Evolutionary conservation across 2,329 filamentous ascomycete species (phyloP), one percentile per base, ranked within the genome.

Genomic region (Fusarium hostae): DNA sequence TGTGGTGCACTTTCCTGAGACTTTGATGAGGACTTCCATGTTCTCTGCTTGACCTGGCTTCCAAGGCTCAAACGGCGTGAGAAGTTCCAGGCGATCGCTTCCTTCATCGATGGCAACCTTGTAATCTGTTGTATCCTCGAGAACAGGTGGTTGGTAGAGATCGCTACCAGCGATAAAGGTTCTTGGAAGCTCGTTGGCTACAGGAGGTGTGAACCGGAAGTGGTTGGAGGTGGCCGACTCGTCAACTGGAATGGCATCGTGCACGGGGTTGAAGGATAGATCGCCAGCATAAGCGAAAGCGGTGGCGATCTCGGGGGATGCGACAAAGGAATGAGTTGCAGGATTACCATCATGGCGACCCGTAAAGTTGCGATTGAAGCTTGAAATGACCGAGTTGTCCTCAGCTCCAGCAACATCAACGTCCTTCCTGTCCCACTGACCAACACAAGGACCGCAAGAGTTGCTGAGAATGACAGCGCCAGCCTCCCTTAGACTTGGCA

Each of bases 201-300:
- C 0, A 4, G 48, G 57, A 16, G 57, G 48, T 0, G 28, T 35
- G 9, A 59, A 59, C 11, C 30, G 48, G 22, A 59, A 43, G 4
- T 24, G 51, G 30, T 10, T 8, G 22, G 37, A 32, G 6, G 3
- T 2, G 6, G 95, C 52, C 0, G 28, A 34, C 6, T 24, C 95
- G 47, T 91, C 91, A 4, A 94, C 90, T 2, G 88, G 13, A 35
- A 59, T 20, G 13, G 28, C 86, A 82, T 99, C 96, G 11, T 93
- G 97, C 81, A 97, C 88, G 28, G 96, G 96, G 84, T 99, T 98
- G 86, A 99, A 99, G 51, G 93, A 95, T 22, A 95, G 98, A 55
- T 89, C 90, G 56, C 96, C 96, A 40, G 95, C 91, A 82, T 97
- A 98, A 15, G 94, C 89, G 90, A 98, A 95, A 50, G 96, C 95